A percentile compares a stretch with the other conserved stretches of the same genome.
phyloP scores from a whole-genome alignment of 2,329 filamentous ascomycete genomes.

The Dactylellina haptotyla region DNA sequence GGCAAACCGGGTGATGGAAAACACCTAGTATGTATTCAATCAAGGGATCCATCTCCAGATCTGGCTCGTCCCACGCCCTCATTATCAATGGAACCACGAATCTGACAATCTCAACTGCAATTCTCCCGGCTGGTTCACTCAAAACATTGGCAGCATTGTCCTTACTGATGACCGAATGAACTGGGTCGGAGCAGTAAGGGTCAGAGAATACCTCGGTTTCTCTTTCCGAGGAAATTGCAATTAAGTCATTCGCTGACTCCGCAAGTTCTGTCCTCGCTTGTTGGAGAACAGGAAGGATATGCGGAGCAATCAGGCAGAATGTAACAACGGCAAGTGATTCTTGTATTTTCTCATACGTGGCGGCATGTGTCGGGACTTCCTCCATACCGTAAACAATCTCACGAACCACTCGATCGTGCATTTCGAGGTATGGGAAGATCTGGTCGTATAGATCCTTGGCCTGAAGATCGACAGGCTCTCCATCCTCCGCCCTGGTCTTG shows the following conservation, averaged over 20 bases:
- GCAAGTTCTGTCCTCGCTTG: conserved; percentile 47
- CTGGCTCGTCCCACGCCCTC: conserved; percentile 90
- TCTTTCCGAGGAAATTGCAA: conserved; percentile 24
- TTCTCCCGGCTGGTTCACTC: conserved; percentile 87
- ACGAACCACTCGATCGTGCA: conserved; percentile 88
- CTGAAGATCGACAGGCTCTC: conserved; percentile 80
- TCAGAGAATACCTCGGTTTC: conserved; percentile 67
- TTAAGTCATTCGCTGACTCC: conserved; percentile 47
- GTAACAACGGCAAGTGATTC: conserved; percentile 89
- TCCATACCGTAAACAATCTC: conserved; percentile 80
- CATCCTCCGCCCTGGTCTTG: conserved; percentile 69
- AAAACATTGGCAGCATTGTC: conserved; percentile 90
- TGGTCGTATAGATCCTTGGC: conserved; percentile 80
- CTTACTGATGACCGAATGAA: conserved; percentile 95
- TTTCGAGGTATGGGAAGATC: conserved; percentile 88
- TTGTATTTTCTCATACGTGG: conserved; percentile 74
- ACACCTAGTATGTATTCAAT: conserved; percentile 80
- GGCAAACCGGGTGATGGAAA: conserved; percentile 89
- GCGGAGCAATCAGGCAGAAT: conserved; percentile 89
- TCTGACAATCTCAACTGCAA: conserved; percentile 79
- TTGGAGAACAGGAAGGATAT: conserved; percentile 72
- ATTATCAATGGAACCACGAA: conserved; percentile 82
- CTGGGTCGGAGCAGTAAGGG: conserved; percentile 79
- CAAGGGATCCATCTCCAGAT: conserved; percentile 83
- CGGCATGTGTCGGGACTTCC: conserved; percentile 74